These are phyloP conservation scores for Ceriops tagal DNA, from an alignment of 345 rosid species.

Conservation along the genomic window DNA sequence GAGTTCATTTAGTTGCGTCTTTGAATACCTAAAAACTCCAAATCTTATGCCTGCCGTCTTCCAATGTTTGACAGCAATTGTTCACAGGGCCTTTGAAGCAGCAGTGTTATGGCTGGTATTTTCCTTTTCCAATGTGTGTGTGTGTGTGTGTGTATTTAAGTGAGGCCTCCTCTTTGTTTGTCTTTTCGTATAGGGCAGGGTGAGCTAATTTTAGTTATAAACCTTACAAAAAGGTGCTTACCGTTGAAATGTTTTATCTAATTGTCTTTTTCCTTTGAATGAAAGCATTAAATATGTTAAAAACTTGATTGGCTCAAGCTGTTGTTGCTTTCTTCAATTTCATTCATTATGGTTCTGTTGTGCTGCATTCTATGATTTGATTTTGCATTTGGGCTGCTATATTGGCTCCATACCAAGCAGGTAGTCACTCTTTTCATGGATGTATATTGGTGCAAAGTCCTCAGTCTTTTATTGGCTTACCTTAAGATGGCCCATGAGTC, in stretches of 20 bases:
- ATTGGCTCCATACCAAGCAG: too few relatives aligned
- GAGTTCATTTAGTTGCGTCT: conserved; percentile 97
- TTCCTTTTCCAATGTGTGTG: neutral
- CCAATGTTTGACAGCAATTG: conserved; percentile 88
- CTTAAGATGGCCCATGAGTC: too few relatives aligned
- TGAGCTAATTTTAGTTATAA: neutral
- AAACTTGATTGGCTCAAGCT: too few relatives aligned
- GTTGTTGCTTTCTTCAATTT: too few relatives aligned
- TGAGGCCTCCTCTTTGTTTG: conserved; percentile 3
- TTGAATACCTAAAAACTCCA: conserved; percentile 95
- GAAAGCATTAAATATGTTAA: too few relatives aligned
- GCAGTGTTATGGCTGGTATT: conserved; percentile 90
- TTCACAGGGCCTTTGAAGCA: conserved; percentile 89
- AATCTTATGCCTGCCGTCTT: conserved; percentile 85
- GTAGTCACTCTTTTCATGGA: too few relatives aligned
- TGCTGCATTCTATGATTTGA: too few relatives aligned
- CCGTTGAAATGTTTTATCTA: neutral
- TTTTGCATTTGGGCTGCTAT: too few relatives aligned
- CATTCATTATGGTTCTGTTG: too few relatives aligned
- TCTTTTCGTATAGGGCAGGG: conserved; percentile 2
- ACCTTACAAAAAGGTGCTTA: neutral
- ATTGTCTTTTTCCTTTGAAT: neutral
- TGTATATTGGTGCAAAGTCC: too few relatives aligned
- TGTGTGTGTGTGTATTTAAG: neutral
- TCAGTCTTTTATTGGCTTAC: too few relatives aligned